Base-by-base conservation (phyloP, 139 green algal genomes). In the Nannochloris sp. region DNA sequence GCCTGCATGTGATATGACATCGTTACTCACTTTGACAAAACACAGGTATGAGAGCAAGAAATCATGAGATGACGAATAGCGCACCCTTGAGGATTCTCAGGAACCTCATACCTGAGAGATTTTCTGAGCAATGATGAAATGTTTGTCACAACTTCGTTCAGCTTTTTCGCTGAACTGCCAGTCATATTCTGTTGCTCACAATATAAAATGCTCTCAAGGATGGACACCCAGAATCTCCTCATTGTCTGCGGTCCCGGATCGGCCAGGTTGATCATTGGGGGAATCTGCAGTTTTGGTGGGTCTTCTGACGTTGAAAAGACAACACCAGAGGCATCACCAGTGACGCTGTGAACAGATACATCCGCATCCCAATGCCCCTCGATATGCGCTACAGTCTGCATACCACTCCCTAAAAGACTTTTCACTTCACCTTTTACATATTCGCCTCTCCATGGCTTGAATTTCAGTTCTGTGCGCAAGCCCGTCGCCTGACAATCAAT, bases 51-150 rank as follows among this genome's bases (percentile, higher is more conserved):
- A 40, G 33, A 40, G 11, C 33, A 40, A 40, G 6, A 23, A 40
- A 11, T 40, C 33, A 40, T 0, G 6, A 40, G 33, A 40, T 40
- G 6, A 40, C 20, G 20, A 23, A 23, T 23, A 40, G 8, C 46
- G 46, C n/a, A 53, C 46, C 46, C 46, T 53, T 53, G 46, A 53
- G 46, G 46, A 53, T 53, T 53, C 14, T 53, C 60, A 4, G 31
- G 17, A 45, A 51, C 31, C 8, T 66, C 26, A 66, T 59, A 66
- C 33, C 56, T 23, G 25, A 66, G 36, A 16, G 60, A 66, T 17
- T 66, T 37, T 37, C 60, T 56, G 12, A 66, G n/a, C 11, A 28
- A 20, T 20, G 10, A 16, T 20, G 60, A 16, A 16, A 66, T 40
- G 10, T 5, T 17, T 40, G 28, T 23, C 60, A 66, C 33, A 45